Conservation (phyloP, 192 early-diverging fungal genomes). For the Coemansia sp. region DNA sequence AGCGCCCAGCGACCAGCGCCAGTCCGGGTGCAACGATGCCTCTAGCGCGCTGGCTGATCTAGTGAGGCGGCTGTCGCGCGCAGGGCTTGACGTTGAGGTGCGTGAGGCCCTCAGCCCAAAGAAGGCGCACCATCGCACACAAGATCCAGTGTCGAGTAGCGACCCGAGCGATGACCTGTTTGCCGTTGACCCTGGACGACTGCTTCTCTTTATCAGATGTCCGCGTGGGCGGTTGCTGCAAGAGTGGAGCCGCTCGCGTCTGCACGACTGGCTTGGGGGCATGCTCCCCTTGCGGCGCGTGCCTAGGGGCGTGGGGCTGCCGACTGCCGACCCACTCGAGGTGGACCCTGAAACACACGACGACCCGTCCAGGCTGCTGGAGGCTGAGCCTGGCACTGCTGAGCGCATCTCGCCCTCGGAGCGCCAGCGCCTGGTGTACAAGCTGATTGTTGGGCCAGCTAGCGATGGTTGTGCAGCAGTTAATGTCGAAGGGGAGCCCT, state of each 20-base stretch:
- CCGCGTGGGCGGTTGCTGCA: slow-evolving; percentile 55
- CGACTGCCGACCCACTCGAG: slow-evolving; percentile 24
- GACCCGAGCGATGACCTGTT: slow-evolving; percentile 1
- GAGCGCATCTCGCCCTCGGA: slow-evolving; percentile 26
- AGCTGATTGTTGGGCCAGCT: slow-evolving; percentile 31
- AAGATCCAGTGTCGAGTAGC: neutral
- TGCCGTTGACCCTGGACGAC: slow-evolving; percentile 19
- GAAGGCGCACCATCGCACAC: neutral
- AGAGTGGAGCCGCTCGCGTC: slow-evolving; percentile 51
- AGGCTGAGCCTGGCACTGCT: slow-evolving; percentile 4
- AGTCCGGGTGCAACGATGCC: neutral
- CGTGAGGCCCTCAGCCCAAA: slow-evolving; percentile 52
- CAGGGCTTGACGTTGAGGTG: slow-evolving; percentile 64
- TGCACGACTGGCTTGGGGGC: slow-evolving; percentile 73
- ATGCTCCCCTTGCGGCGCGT: slow-evolving; percentile 50
- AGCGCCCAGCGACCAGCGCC: neutral
- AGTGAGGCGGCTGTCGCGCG: slow-evolving; percentile 54
- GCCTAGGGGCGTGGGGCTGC: slow-evolving; percentile 8
- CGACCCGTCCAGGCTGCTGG: slow-evolving; percentile 35
- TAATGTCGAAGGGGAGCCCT: slow-evolving; percentile 58
- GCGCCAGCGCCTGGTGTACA: slow-evolving; percentile 35
- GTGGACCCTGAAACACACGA: slow-evolving; percentile 33
- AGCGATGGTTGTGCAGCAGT: slow-evolving; percentile 36
- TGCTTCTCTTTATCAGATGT: slow-evolving; percentile 69
- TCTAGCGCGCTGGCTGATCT: slow-evolving; percentile 54